Evolutionary conservation across 2,329 filamentous ascomycete species (phyloP).

Genomic region (Rhexocercosporidium sp.): DNA sequence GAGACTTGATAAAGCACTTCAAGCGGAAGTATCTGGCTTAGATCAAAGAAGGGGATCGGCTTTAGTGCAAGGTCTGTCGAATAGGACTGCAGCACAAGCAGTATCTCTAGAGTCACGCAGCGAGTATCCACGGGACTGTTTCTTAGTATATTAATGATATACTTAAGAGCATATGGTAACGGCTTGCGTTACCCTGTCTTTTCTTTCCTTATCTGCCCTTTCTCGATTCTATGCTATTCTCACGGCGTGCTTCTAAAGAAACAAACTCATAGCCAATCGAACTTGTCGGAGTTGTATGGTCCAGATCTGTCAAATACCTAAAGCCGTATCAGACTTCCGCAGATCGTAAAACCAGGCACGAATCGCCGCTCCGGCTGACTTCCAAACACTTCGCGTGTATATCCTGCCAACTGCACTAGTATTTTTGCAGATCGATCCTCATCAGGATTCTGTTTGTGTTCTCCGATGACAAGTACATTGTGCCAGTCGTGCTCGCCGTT

Average conservation of each 20-base stretch:
- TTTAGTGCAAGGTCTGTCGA: conserved; percentile 29
- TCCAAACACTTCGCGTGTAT: no score
- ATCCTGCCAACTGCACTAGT: no score
- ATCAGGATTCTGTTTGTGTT: no score
- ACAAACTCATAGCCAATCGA: conserved; percentile 1
- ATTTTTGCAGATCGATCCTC: no score
- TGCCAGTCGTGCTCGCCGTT: no score
- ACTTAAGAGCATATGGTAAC: conserved; percentile 7
- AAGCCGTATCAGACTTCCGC: no score
- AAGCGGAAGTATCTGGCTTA: conserved; percentile 32
- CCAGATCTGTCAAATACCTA: no score
- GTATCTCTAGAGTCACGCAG: conserved; percentile 28
- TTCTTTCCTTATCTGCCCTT: not conserved
- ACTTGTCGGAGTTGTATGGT: no score
- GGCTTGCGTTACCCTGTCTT: conserved; percentile 3
- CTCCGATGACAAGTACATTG: no score
- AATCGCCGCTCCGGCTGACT: no score
- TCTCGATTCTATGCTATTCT: not conserved
- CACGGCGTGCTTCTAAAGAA: not conserved
- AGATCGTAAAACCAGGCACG: no score
- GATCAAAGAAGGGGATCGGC: conserved; percentile 29
- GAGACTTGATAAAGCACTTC: conserved; percentile 34
- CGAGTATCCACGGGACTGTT: conserved; percentile 27
- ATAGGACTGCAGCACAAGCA: conserved; percentile 30
- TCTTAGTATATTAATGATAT: conserved; percentile 22